A percentile compares a stretch with the other conserved stretches of the same genome.
These are phyloP conservation scores for Eremothecium cymbalariae DNA, from an alignment of 1,139 yeast genomes.

Conservation along the genomic window DNA sequence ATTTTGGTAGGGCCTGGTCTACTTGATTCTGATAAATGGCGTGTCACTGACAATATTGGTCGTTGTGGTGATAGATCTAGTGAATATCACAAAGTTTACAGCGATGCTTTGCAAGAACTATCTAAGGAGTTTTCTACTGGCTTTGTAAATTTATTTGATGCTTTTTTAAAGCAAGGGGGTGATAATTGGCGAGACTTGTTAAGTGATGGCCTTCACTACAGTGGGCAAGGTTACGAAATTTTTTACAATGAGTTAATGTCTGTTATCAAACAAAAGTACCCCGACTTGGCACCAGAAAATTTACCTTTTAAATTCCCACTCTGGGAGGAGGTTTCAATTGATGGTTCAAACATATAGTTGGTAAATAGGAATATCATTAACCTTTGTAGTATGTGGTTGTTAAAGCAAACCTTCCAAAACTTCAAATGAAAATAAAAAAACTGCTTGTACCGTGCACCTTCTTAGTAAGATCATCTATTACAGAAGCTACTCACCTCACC, in stretches of 20 bases:
- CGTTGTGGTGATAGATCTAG: conserved; percentile 36
- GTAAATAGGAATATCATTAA: too few relatives aligned
- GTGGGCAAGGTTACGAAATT: conserved; percentile 50
- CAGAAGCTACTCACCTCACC: too few relatives aligned
- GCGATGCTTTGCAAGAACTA: conserved; percentile 41
- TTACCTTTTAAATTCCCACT: conserved; percentile 33
- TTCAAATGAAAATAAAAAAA: too few relatives aligned
- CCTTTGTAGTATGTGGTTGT: too few relatives aligned
- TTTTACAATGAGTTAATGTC: conserved; percentile 39
- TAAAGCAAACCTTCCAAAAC: too few relatives aligned
- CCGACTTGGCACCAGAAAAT: conserved; percentile 39
- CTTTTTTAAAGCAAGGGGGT: conserved; percentile 31
- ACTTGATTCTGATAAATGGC: conserved; percentile 37
- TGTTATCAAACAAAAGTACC: conserved; percentile 38
- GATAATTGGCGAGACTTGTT: conserved; percentile 31
- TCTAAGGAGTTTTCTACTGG: conserved; percentile 42
- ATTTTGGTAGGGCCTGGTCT: conserved; percentile 60
- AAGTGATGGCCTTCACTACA: conserved; percentile 63
- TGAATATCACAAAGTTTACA: conserved; percentile 40
- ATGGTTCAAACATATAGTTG: conserved; percentile 24
- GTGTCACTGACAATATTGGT: conserved; percentile 26
- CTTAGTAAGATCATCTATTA: too few relatives aligned
- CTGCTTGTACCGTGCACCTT: too few relatives aligned
- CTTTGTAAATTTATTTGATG: conserved; percentile 45
- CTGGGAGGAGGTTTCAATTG: conserved; percentile 34